A percentile compares a stretch with the other conserved stretches of the same genome.
These are phyloP conservation scores for Oryza meyeriana DNA, from an alignment of 176 grass and related monocot species.

Conservation along the genomic window DNA sequence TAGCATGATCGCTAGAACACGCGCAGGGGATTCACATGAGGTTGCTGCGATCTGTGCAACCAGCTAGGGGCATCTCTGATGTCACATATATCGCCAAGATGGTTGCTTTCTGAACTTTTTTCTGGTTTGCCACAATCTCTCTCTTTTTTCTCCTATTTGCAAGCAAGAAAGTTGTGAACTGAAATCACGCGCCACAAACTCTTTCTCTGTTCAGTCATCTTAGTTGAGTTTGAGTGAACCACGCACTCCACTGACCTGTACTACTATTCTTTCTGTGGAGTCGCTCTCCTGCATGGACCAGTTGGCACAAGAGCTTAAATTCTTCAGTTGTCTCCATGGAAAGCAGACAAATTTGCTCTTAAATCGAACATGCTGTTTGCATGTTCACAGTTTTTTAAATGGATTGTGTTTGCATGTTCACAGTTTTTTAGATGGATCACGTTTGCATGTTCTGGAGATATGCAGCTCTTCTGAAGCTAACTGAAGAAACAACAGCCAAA, in stretches of 20 bases:
- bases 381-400: not conserved
- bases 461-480: not conserved
- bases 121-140: not conserved
- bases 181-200: slow-evolving; percentile 7
- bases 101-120: not conserved
- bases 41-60: slow-evolving; percentile 1
- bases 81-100: not conserved
- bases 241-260: not conserved
- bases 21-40: not conserved
- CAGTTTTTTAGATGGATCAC: not conserved
- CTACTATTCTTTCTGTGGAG: not conserved
- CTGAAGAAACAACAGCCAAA: not conserved
- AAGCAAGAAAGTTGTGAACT: not conserved
- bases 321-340: not conserved
- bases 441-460: not conserved
- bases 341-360: not conserved
- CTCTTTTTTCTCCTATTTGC: not conserved
- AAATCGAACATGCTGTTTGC: not conserved
- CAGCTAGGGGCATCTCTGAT: not conserved
- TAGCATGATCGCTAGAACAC: not conserved
- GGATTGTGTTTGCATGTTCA: not conserved
- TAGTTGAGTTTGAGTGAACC: not conserved
- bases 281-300: not conserved
- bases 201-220: not conserved
- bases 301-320: not conserved